Evolutionary conservation across 352 stramenopile species (phyloP), one percentile per base, ranked within the genome.

Genomic region (Saprolegnia parasitica): DNA sequence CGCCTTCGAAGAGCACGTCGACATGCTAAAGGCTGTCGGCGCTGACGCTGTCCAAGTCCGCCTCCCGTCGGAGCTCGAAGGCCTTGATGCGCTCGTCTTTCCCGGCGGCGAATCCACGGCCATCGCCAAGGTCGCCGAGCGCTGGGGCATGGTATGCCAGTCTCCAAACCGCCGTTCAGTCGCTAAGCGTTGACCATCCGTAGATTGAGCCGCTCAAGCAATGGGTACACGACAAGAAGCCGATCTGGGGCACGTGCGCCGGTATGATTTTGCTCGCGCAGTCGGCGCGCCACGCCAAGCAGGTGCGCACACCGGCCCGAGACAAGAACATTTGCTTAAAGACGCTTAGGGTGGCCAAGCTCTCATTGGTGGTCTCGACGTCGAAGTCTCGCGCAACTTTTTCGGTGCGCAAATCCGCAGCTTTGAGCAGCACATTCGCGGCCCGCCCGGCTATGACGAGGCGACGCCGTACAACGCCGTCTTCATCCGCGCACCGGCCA

Each of bases 401-500:
- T 99, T 99, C 71, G 96, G 96, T 65, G 91, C 92, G 57, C 96
- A 99, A 70, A 86, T 98, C 67, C 84, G 79, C 65, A 85, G 78
- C 71, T 87, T 88, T 65, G 81, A 96, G 46, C 84, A 93, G 73
- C 58, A 74, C 3, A 79, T 90, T 45, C 76, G 76, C 9, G 86
- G 80, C 6, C 82, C 83, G 24, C 83, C 81, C 2, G 81, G 78
- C 6, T 85, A 79, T 70, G 79, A 84, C 63, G 61, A 62, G 1
- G 70, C 78, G 71, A 72, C 39, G 49, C 83, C 90, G 5, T 98
- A 96, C 82, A 96, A 95, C 47, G 96, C 90, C 39, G 90, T 99
- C 21, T 99, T 98, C 77, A 99, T 99, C 80, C 90, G 96, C 56
- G 96, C 95, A n/a, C 96, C 96, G 0, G 94, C 95, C 29, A 98